These are phyloP conservation scores for Pseudogymnoascus sp. DNA, from an alignment of 2,329 filamentous ascomycete genomes.

Conservation along the genomic window DNA sequence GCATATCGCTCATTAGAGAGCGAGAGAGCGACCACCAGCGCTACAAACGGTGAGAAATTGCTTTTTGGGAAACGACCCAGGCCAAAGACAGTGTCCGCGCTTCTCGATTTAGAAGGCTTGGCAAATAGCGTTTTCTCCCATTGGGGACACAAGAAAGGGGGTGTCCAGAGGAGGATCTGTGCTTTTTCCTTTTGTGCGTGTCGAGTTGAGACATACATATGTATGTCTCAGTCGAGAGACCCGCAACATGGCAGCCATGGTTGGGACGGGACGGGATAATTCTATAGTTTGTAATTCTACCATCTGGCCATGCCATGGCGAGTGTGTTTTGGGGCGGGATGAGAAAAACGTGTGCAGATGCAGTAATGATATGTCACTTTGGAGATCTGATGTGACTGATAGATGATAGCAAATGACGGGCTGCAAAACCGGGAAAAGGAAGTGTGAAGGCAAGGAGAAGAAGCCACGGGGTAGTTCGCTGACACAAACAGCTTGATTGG, in stretches of 20 bases:
- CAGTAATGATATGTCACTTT: constrained; percentile 3
- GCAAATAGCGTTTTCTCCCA: not conserved
- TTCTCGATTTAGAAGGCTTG: constrained; percentile 1
- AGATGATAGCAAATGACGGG: not conserved
- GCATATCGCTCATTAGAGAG: not conserved
- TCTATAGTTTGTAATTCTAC: not conserved
- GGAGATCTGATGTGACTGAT: not conserved
- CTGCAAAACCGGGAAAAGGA: not conserved
- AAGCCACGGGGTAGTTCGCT: not conserved
- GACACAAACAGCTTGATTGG: not conserved
- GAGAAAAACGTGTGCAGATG: not conserved
- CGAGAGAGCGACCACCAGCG: not conserved
- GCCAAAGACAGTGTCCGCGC: too few relatives aligned
- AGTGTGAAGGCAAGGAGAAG: not conserved
- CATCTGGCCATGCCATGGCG: not conserved
- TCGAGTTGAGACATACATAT: not conserved
- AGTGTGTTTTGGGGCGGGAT: not conserved
- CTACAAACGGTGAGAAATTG: not conserved
- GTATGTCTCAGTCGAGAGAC: not conserved
- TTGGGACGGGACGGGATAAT: not conserved
- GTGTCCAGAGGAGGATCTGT: not conserved
- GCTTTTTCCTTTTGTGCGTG: not conserved
- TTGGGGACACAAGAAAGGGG: not conserved
- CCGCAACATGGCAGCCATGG: not conserved
- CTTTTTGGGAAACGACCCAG: not conserved